phyloP scores from a whole-genome alignment of 2,329 filamentous ascomycete species.

The Thielaviopsis ethacetica region DNA sequence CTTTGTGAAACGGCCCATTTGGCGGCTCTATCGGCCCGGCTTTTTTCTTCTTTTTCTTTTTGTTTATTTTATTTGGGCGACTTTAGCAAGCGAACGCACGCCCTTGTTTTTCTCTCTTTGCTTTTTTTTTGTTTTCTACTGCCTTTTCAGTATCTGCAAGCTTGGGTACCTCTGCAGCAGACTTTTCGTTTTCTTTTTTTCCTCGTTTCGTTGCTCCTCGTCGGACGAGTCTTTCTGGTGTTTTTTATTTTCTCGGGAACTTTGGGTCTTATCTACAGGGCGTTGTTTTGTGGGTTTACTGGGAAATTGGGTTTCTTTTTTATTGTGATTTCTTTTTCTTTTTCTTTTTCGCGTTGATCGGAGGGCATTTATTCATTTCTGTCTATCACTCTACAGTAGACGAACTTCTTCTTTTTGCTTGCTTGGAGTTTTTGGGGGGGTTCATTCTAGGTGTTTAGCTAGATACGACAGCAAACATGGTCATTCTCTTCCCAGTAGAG shows the following conservation, averaged over 20 bases:
- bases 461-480: background rate
- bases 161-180: background rate
- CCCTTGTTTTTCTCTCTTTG: slow-evolving; percentile 1
- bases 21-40: background rate
- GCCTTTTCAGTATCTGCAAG: background rate
- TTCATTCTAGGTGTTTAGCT: background rate
- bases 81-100: background rate
- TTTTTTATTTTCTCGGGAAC: too few relatives aligned
- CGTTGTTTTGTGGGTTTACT: background rate
- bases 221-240: background rate
- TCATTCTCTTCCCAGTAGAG: slow-evolving; percentile 5
- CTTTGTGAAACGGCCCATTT: background rate
- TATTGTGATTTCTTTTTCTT: too few relatives aligned
- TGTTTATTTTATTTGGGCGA: background rate
- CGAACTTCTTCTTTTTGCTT: too few relatives aligned
- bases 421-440: too few relatives aligned
- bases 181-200: too few relatives aligned
- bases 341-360: too few relatives aligned
- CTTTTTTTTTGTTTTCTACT: background rate
- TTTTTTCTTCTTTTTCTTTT: slow-evolving; percentile 5
- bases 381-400: too few relatives aligned
- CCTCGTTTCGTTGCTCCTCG: background rate
- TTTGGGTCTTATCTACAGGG: background rate
- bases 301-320: background rate
- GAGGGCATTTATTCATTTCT: too few relatives aligned